A percentile compares a stretch with the other conserved stretches of the same genome.
phyloP scores from a whole-genome alignment of 139 green algal species.

The Zygnema cylindricum region DNA sequence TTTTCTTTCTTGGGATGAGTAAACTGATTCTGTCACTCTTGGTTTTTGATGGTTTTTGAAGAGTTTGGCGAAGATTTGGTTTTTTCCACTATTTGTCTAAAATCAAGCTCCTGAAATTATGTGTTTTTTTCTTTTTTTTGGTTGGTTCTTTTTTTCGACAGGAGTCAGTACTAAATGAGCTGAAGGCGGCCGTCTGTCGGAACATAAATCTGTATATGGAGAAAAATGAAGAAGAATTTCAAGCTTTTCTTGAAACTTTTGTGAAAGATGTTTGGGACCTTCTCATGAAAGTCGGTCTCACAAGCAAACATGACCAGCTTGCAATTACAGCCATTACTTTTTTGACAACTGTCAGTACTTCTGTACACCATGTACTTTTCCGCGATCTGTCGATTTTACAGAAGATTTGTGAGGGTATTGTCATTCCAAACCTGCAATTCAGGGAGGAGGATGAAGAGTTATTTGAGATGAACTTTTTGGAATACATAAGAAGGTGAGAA shows the following conservation, averaged over 20 bases:
- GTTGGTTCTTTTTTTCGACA: not conserved
- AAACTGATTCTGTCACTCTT: no score
- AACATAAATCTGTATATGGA: constrained; percentile 87
- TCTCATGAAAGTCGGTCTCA: constrained; percentile 76
- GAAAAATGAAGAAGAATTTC: constrained; percentile 96
- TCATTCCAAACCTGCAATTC: constrained; percentile 66
- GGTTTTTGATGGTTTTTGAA: no score
- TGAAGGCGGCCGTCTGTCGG: constrained; percentile 79
- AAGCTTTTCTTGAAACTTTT: constrained; percentile 77
- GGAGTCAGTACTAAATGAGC: constrained; percentile 68
- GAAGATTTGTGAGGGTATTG: constrained; percentile 65
- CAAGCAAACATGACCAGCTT: constrained; percentile 81
- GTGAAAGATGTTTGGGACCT: constrained; percentile 85
- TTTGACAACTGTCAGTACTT: constrained; percentile 85
- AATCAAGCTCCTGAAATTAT: not conserved
- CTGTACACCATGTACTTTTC: constrained; percentile 88
- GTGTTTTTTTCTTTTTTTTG: not conserved
- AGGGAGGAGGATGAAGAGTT: constrained; percentile 83
- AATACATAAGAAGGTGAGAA: constrained; percentile 83
- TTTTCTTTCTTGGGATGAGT: not conserved
- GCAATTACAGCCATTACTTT: constrained; percentile 92
- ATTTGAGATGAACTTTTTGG: constrained; percentile 93
- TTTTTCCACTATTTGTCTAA: not conserved
- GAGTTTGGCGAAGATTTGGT: not conserved
- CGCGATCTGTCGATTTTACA: constrained; percentile 65